A percentile compares a stretch with the other conserved stretches of the same genome.
These are phyloP conservation scores for Phalaenopsis hybrid DNA, from an alignment of 116 monocot genomes.

Conservation along the genomic window DNA sequence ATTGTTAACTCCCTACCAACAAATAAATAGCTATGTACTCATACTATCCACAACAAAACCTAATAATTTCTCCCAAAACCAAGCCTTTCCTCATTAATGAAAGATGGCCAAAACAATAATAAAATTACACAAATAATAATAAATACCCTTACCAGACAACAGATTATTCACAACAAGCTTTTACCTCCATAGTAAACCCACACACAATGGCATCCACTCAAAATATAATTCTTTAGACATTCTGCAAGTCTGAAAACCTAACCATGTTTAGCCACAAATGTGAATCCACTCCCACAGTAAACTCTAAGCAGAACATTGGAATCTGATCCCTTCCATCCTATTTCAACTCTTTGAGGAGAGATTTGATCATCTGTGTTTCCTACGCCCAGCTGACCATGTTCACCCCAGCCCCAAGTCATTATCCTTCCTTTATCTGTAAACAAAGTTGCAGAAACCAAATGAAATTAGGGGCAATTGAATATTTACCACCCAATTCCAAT, in stretches of 20 bases:
- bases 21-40: too few species aligned
- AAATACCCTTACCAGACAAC: neutral
- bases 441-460: too few species aligned
- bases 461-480: too few species aligned
- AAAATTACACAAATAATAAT: neutral
- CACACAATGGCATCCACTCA: too few species aligned
- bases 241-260: slow-evolving; percentile 2
- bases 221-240: neutral
- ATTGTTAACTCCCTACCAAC: too few species aligned
- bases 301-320: slow-evolving; percentile 15
- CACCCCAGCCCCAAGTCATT: slow-evolving; percentile 97
- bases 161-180: neutral
- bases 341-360: slow-evolving; percentile 39
- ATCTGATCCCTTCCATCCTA: slow-evolving; percentile 5
- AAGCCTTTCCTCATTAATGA: neutral
- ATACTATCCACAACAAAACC: too few species aligned
- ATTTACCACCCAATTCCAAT: too few species aligned
- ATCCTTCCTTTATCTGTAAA: slow-evolving; percentile 47
- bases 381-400: slow-evolving; percentile 88
- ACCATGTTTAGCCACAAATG: slow-evolving; percentile 29
- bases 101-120: neutral
- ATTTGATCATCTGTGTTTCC: slow-evolving; percentile 54
- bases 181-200: neutral
- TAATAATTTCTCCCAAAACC: neutral
- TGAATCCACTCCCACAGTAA: slow-evolving; percentile 91